Evolutionary conservation across 306 rosid species (phyloP), one percentile per base, ranked within the genome.

Genomic region (Quercus variabilis): DNA sequence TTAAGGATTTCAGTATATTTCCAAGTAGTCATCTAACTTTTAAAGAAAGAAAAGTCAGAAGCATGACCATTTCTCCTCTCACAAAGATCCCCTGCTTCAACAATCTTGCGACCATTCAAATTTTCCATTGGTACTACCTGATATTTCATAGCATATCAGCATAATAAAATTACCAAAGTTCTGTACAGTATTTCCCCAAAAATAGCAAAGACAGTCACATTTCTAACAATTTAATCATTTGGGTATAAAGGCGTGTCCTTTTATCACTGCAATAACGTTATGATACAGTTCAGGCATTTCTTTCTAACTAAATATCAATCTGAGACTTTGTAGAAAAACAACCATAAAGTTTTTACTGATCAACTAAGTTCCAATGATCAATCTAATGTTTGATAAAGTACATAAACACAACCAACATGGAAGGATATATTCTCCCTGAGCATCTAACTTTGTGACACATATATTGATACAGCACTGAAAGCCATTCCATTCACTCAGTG

Each of bases 101-200:
- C 99, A 71, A 91, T 83, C 85, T 85, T 88, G 75, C 98, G 98
- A 41, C 99, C 99, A 78, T 91, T 93, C 74, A 82, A 21, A 83
- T 96, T 96, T 89, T 96, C 99, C 92, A 93, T 93, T 11, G 99
- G 99, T 81, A 96, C 93, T 83, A 89, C 90, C 99, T 96, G 86
- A 77, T 64, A 82, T 71, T 64, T 70, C 74, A 80, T 76, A 68
- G 83, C 84, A 74, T 76, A 69, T 54, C 78, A 86, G 77, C 55
- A 59, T 65, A 59, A 64, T 49, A 69, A 73, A n/a, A 21, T 69
- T 57, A 82, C 26, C 71, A 75, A 54, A 74, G 52, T 69, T 71
- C 76, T 15, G 55, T 1, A 70, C 46, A 31, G 30, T 6, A 80
- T 10, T 43, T 51, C 31, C 51, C 35, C 8, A 18, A 33, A 58